A percentile compares a stretch with the other conserved stretches of the same genome.
These are phyloP conservation scores for Usnea hakonensis DNA, from an alignment of 495 filamentous ascomycete genomes.

Conservation along the genomic window DNA sequence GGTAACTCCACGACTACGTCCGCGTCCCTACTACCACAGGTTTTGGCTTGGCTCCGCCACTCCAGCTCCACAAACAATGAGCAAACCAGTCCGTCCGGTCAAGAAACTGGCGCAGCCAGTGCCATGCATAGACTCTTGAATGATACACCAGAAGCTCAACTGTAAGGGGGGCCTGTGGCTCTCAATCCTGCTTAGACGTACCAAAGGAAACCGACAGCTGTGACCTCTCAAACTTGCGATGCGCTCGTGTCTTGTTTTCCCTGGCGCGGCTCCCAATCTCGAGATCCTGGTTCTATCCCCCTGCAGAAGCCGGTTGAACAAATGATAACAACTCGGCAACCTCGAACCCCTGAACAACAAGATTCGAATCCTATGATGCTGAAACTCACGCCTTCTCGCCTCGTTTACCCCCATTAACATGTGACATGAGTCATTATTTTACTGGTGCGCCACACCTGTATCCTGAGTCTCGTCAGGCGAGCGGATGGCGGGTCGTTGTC, in stretches of 20 bases:
- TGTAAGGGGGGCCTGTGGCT: neutral
- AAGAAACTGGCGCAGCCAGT: conserved; percentile 3
- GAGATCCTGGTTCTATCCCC: neutral
- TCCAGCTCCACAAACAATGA: neutral
- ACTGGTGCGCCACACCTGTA: neutral
- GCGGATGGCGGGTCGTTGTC: neutral
- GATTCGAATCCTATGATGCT: neutral
- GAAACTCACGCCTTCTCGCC: neutral
- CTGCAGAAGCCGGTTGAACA: neutral
- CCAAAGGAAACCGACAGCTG: neutral
- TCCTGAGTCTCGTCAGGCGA: neutral
- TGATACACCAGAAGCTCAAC: conserved; percentile 3
- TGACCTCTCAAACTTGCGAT: neutral
- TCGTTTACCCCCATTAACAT: neutral
- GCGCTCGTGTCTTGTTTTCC: neutral
- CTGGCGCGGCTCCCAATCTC: neutral
- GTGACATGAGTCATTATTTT: neutral
- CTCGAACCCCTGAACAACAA: too few species aligned
- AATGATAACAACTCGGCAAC: neutral
- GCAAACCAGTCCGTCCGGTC: neutral
- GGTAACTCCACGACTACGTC: neutral
- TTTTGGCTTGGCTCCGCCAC: conserved; percentile 17
- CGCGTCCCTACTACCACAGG: conserved; percentile 13
- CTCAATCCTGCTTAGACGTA: neutral
- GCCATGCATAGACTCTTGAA: conserved; percentile 9